phyloP scores from a whole-genome alignment of 805 yeast species.

The Candida arabinofermentans region DNA sequence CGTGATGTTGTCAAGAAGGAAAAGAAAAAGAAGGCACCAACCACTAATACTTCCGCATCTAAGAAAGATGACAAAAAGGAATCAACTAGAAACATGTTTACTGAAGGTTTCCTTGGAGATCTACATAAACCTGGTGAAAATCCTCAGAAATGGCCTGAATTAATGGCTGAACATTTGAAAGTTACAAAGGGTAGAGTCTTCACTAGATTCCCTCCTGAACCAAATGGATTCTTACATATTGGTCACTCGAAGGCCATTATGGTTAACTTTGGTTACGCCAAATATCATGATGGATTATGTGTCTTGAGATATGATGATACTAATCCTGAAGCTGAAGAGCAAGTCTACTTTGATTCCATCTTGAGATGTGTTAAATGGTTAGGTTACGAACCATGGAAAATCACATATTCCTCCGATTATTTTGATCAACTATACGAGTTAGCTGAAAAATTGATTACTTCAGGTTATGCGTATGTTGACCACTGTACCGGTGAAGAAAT shows the following conservation, averaged over 20 bases:
- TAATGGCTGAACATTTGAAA: conserved; percentile 74
- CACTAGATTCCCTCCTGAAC: conserved; percentile 98
- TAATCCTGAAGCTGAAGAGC: conserved; percentile 98
- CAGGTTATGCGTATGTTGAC: conserved; percentile 83
- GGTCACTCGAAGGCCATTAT: conserved; percentile 98
- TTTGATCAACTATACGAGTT: conserved; percentile 84
- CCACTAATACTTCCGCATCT: conserved; percentile 9
- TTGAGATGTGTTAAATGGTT: conserved; percentile 86
- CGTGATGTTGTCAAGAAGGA: conserved; percentile 81
- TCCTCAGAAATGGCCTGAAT: conserved; percentile 83
- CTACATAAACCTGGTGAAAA: conserved; percentile 94
- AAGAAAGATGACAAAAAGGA: conserved; percentile 21
- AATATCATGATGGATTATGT: conserved; percentile 79
- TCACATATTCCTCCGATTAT: conserved; percentile 94
- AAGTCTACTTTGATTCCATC: conserved; percentile 80
- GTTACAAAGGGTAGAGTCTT: conserved; percentile 78
- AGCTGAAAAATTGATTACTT: conserved; percentile 75
- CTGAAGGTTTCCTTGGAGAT: conserved; percentile 93
- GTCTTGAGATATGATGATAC: conserved; percentile 95
- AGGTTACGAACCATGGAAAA: conserved; percentile 90
- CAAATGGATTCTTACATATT: conserved; percentile 94
- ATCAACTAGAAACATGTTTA: conserved; percentile 69
- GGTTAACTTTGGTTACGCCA: conserved; percentile 97
- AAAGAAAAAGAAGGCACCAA: conserved; percentile 46
- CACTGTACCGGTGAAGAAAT: conserved; percentile 92